Evolutionary conservation across 139 green algal species (phyloP).

Genomic region (Closterium sp.): DNA sequence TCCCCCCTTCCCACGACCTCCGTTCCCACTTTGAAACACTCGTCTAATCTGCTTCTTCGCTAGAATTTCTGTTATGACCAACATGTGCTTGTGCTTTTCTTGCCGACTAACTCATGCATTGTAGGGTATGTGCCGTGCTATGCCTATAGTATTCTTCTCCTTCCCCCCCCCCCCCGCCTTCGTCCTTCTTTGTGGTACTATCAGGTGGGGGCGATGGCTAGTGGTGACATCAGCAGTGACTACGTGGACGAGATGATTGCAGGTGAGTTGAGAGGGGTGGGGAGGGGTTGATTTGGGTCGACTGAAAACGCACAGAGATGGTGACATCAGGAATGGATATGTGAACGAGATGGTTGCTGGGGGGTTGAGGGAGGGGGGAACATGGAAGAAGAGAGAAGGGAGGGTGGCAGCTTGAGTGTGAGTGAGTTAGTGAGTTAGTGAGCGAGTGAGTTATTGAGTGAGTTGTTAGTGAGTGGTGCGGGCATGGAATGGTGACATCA

Average conservation of each 20-base stretch:
- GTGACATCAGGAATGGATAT: conserved; percentile 78
- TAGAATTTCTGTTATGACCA: no score
- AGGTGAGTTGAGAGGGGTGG: neutral
- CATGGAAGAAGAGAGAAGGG: neutral
- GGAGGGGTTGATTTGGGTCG: neutral
- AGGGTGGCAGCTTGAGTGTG: neutral
- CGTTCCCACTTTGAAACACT: no score
- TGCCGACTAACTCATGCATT: no score
- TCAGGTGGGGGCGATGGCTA: conserved; percentile 23
- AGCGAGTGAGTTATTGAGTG: no score
- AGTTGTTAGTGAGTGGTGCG: no score
- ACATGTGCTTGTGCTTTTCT: no score
- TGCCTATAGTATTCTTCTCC: neutral
- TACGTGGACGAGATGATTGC: conserved; percentile 73
- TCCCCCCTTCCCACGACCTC: no score
- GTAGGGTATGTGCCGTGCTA: neutral
- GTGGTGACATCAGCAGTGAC: conserved; percentile 82
- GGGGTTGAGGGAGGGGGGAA: neutral
- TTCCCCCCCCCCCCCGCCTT: neutral
- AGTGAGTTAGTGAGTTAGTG: no score
- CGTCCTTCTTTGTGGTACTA: neutral
- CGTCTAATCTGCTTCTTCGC: no score
- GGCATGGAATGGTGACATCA: neutral
- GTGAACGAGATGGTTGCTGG: neutral
- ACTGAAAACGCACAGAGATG: conserved; percentile 36